Conservation (phyloP, 768 basidiomycete genomes). For the Auriscalpium orientale region DNA sequence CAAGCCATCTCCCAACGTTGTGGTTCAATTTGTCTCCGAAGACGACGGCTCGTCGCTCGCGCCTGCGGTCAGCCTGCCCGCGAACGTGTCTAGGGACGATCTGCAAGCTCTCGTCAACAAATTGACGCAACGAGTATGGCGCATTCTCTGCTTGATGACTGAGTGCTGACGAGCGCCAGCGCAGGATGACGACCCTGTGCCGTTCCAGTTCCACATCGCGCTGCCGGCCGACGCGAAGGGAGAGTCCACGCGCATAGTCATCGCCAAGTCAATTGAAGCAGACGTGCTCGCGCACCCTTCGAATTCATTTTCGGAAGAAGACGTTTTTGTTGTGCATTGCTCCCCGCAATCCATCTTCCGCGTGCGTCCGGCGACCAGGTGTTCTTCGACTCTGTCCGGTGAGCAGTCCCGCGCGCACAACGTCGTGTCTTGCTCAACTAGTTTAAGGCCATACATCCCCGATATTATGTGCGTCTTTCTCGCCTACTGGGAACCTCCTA, state of each 20-base stretch:
- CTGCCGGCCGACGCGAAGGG: conserved; percentile 49
- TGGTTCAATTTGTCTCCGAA: conserved; percentile 90
- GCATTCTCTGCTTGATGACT: background rate
- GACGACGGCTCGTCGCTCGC: conserved; percentile 77
- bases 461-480: conserved; percentile 92
- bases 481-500: conserved; percentile 83
- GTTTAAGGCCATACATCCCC: conserved; percentile 78
- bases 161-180: conserved; percentile 8
- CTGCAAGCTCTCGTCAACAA: conserved; percentile 88
- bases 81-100: conserved; percentile 76
- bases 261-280: conserved; percentile 74
- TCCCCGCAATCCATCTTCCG: conserved; percentile 94
- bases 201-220: conserved; percentile 84
- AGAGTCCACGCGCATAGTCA: conserved; percentile 66
- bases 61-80: conserved; percentile 83
- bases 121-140: conserved; percentile 61
- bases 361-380: conserved; percentile 88
- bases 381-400: conserved; percentile 89
- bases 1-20: conserved; percentile 52
- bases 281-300: conserved; percentile 75
- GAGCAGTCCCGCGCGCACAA: conserved; percentile 16
- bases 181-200: conserved; percentile 85
- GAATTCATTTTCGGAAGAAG: conserved; percentile 73
- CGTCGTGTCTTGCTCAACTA: conserved; percentile 2
- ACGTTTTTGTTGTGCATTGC: conserved; percentile 81